A percentile compares a stretch with the other conserved stretches of the same genome.
Conservation (phyloP, 2,329 filamentous ascomycete genomes). For the Sporothrix luriei region DNA sequence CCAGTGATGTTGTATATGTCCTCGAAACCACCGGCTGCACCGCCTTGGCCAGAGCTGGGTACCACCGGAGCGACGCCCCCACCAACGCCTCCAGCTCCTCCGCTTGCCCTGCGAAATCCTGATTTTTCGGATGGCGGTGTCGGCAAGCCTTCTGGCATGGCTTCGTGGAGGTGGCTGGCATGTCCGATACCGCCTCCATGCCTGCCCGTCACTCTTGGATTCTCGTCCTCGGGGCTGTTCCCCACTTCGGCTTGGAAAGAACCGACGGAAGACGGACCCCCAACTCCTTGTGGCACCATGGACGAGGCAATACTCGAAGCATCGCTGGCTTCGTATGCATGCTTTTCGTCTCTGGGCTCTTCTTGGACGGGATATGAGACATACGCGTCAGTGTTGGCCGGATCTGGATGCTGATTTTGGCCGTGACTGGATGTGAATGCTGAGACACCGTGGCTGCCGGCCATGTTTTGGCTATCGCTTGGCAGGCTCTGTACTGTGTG, state of each 20-base stretch:
- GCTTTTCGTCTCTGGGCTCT: slow-evolving; percentile 37
- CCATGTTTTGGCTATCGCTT: neutral
- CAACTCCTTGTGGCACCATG: slow-evolving; percentile 43
- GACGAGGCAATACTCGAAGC: slow-evolving; percentile 47
- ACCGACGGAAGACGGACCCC: slow-evolving; percentile 41
- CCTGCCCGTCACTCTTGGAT: neutral
- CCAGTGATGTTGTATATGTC: neutral
- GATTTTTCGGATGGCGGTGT: slow-evolving; percentile 49
- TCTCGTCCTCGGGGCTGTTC: slow-evolving; percentile 37
- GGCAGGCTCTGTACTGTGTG: neutral
- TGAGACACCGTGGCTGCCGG: neutral
- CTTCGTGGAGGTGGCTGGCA: neutral
- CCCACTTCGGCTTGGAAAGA: slow-evolving; percentile 34
- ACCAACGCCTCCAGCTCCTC: neutral
- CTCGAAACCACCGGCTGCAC: neutral
- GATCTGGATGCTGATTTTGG: neutral
- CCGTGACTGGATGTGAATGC: neutral
- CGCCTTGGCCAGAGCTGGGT: neutral
- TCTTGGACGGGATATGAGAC: slow-evolving; percentile 37
- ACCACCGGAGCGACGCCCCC: neutral
- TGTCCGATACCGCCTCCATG: neutral
- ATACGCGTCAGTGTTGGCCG: slow-evolving; percentile 7
- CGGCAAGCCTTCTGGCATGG: slow-evolving; percentile 42
- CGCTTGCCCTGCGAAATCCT: neutral
- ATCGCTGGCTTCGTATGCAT: slow-evolving; percentile 44